Evolutionary conservation across 1,284 basidiomycete species (phyloP), one percentile per base, ranked within the genome.

Genomic region (Ceratobasidium sp.): DNA sequence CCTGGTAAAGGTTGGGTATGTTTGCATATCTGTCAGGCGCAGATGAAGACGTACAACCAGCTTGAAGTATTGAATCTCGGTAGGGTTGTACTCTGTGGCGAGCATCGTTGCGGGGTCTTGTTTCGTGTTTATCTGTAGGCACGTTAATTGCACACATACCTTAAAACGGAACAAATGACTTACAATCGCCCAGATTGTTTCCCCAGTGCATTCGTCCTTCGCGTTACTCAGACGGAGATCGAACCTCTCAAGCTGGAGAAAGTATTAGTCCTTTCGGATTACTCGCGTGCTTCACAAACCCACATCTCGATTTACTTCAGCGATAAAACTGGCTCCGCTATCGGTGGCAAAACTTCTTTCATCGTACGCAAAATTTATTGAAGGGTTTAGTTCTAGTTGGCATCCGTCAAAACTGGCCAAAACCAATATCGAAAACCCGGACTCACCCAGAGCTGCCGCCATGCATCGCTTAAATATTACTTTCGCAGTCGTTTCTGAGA

Each of bases 31-130:
- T 18, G 4, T 21, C 4, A 8, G 7, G 40, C 48, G 21, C 7
- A 58, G 9, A 12, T 5, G 18, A 11, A 62, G 1, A 81, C 88
- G 75, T 77, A 92, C 93, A 72, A 94, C 82, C 1, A 87, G 87
- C 80, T 90, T 92, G 83, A 94, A 94, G 80, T 87, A 94, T 0
- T 87, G 83, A 64, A 94, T 92, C 79, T 95, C 93, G 53, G 83
- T 81, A 0, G 91, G 82, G 2, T 83, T 85, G 77, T 93, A 95
- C 58, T 92, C 91, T 0, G 92, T 92, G 9, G 92, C 93, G 77
- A 92, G 81, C 78, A 93, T 92, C 0, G 92, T 88, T 30, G 92
- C 83, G 73, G 88, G 88, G 76, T 94, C 92, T 25, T 86, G 88
- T 75, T 88, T 90, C 12, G 84, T 82, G 78, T 94, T 94, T 36